Evolutionary conservation across 1,284 basidiomycete species (phyloP).

Genomic region (Microbotryum violaceum): DNA sequence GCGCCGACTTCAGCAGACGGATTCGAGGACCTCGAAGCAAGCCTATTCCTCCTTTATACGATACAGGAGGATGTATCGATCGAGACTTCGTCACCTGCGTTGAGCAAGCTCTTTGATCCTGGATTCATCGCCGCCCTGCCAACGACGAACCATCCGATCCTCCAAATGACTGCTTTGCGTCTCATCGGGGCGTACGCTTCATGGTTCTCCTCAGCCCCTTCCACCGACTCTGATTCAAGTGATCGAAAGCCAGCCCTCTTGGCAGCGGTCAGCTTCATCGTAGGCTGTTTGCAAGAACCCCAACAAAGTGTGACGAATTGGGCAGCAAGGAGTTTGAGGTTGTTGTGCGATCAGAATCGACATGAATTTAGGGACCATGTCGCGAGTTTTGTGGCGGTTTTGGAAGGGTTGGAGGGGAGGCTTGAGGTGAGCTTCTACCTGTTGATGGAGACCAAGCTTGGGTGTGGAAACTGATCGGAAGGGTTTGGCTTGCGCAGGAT

Average conservation of each 20-base stretch:
- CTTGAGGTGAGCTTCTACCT: constrained; percentile 26
- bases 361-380: constrained; percentile 32
- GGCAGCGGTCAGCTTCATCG: constrained; percentile 28
- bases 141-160: neutral
- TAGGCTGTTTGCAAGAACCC: constrained; percentile 18
- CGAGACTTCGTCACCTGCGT: constrained; percentile 14
- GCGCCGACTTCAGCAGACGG: neutral
- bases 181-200: constrained; percentile 30
- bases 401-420: constrained; percentile 31
- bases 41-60: constrained; percentile 30
- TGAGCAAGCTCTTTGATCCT: constrained; percentile 29
- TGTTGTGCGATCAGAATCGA: constrained; percentile 34
- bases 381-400: constrained; percentile 33
- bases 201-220: constrained; percentile 31
- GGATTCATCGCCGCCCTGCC: constrained; percentile 26
- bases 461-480: neutral
- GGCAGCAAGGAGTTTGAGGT: constrained; percentile 31
- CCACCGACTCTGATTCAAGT: too few relatives aligned
- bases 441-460: neutral
- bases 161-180: constrained; percentile 29
- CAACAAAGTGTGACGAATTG: constrained; percentile 12
- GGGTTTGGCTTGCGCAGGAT: constrained; percentile 11
- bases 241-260: constrained; percentile 17
- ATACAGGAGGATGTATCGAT: constrained; percentile 34
- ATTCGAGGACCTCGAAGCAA: constrained; percentile 33